Conservation (phyloP, 192 early-diverging fungal species). For the Radiomyces spectabilis region DNA sequence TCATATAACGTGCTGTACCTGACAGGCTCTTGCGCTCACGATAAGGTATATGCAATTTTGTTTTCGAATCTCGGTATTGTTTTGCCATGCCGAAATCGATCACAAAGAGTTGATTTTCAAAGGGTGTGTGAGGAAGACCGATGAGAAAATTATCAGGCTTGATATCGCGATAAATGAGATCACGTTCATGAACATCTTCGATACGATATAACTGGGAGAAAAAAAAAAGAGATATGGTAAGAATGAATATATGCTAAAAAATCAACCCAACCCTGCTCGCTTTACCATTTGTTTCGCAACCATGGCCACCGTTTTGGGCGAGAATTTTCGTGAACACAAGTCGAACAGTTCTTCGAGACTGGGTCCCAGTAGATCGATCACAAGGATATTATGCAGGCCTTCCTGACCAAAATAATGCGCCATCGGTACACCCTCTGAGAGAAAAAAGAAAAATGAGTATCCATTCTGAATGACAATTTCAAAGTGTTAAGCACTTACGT, state of each 20-base stretch:
- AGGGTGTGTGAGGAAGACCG: slow-evolving; percentile 60
- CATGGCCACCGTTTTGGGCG: slow-evolving; percentile 93
- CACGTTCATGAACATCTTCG: slow-evolving; percentile 89
- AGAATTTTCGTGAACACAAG: slow-evolving; percentile 85
- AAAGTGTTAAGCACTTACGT: slow-evolving; percentile 25
- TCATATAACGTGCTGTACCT: slow-evolving; percentile 97
- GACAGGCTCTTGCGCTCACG: slow-evolving; percentile 90
- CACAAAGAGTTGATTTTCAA: slow-evolving; percentile 69
- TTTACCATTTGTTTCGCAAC: slow-evolving; percentile 90
- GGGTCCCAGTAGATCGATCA: slow-evolving; percentile 91
- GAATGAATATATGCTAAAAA: background rate
- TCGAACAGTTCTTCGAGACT: slow-evolving; percentile 96
- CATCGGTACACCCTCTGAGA: slow-evolving; percentile 73
- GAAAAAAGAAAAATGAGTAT: background rate
- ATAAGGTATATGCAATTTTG: slow-evolving; percentile 95
- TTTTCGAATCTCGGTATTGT: slow-evolving; percentile 94
- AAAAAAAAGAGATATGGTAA: slow-evolving; percentile 1
- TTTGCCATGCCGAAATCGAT: slow-evolving; percentile 99
- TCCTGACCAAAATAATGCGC: slow-evolving; percentile 97
- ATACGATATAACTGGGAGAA: slow-evolving; percentile 56
- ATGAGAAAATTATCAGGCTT: slow-evolving; percentile 99
- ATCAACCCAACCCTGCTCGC: background rate
- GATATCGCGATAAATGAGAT: slow-evolving; percentile 95
- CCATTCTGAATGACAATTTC: background rate
- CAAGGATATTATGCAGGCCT: slow-evolving; percentile 90